A percentile compares a stretch with the other conserved stretches of the same genome.
Evolutionary conservation across 1,139 yeast genomes (phyloP).

Genomic region (Taphrina sp.): DNA sequence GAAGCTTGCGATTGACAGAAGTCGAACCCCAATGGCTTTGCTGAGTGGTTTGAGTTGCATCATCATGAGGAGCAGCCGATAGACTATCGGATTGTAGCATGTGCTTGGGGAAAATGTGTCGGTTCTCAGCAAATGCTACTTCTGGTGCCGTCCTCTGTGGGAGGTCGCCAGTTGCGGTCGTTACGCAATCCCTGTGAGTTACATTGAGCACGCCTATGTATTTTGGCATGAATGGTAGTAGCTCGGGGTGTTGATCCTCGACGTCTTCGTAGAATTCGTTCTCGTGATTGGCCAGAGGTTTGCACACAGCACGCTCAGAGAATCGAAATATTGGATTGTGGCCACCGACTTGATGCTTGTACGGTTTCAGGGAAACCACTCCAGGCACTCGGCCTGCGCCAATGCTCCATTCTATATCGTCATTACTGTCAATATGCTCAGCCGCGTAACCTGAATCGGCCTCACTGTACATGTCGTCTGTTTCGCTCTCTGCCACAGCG

Average conservation of each 20-base stretch:
- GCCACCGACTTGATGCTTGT: constrained; percentile 90
- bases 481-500: background rate
- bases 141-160: constrained; percentile 28
- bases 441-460: background rate
- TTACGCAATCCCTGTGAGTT: constrained; percentile 55
- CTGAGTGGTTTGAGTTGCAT: background rate
- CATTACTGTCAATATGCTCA: constrained; percentile 4
- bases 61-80: background rate
- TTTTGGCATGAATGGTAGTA: constrained; percentile 81
- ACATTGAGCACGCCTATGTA: constrained; percentile 93
- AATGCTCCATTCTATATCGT: constrained; percentile 31
- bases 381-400: constrained; percentile 26
- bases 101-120: constrained; percentile 34
- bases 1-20: constrained; percentile 60
- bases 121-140: constrained; percentile 35
- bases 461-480: background rate
- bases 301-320: constrained; percentile 91
- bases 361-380: constrained; percentile 59
- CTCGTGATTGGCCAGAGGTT: constrained; percentile 85
- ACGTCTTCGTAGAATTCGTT: constrained; percentile 87
- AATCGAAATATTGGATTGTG: constrained; percentile 95
- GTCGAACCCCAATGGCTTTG: constrained; percentile 55
- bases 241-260: constrained; percentile 70
- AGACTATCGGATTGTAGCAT: constrained; percentile 21
- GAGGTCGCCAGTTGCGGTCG: background rate